A percentile compares a stretch with the other conserved stretches of the same genome.
phyloP scores from a whole-genome alignment of 176 grass and related monocot species.

The Tuctoria greenei region DNA sequence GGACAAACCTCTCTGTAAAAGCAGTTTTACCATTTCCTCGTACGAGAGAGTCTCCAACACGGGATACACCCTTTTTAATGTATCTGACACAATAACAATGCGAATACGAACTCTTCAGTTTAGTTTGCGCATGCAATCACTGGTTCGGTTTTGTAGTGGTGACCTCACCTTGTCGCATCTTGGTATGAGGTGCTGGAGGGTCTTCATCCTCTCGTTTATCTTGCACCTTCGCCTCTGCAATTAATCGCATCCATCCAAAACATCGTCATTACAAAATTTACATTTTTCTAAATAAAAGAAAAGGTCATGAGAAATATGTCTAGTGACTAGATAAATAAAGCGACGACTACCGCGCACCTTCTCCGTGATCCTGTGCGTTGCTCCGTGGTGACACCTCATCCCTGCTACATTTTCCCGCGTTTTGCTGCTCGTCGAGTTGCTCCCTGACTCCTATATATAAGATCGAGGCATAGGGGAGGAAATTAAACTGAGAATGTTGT shows the following conservation, averaged over 20 bases:
- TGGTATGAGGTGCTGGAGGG: slow-evolving; percentile 22
- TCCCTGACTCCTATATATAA: neutral
- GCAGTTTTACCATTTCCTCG: too few species aligned
- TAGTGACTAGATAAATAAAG: neutral
- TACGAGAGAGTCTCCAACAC: too few species aligned
- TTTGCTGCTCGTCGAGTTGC: neutral
- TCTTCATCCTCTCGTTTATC: slow-evolving; percentile 16
- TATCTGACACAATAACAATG: neutral
- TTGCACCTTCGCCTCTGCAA: slow-evolving; percentile 28
- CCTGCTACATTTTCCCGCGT: neutral
- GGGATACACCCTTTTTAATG: too few species aligned
- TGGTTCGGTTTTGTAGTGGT: neutral
- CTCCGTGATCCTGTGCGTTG: slow-evolving; percentile 3
- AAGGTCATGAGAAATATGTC: neutral
- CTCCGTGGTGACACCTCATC: neutral
- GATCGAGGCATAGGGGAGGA: neutral
- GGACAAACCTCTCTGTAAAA: too few species aligned
- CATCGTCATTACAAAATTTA: too few species aligned
- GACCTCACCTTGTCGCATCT: slow-evolving; percentile 32
- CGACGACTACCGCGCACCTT: neutral
- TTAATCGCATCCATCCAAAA: neutral
- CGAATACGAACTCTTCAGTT: neutral
- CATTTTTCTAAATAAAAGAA: too few species aligned
- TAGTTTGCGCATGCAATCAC: neutral
- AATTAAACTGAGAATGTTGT: too few species aligned